A percentile compares a stretch with the other conserved stretches of the same genome.
These are phyloP conservation scores for Termitomyces sp. DNA, from an alignment of 768 basidiomycete genomes.

Conservation along the genomic window DNA sequence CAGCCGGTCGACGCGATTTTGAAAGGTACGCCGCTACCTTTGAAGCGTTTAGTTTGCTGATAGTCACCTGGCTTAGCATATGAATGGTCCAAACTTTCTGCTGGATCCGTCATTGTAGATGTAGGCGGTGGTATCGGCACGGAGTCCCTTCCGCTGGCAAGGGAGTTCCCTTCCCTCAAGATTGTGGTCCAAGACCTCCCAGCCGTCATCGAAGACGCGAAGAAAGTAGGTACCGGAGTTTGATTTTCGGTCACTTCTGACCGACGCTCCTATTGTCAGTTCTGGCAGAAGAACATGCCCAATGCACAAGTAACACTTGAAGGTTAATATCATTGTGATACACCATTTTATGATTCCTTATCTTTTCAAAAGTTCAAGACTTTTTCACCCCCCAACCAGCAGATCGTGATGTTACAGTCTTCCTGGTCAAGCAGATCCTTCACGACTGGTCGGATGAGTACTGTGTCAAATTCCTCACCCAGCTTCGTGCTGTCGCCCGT, in stretches of 20 bases:
- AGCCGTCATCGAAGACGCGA: slow-evolving; percentile 19
- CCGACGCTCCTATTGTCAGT: too few species aligned
- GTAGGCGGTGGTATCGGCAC: slow-evolving; percentile 33
- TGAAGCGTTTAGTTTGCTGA: not conserved
- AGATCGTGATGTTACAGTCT: not conserved
- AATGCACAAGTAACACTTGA: slow-evolving; percentile 2
- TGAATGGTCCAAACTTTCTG: slow-evolving; percentile 2
- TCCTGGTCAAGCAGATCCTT: slow-evolving; percentile 5
- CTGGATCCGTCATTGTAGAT: slow-evolving; percentile 20
- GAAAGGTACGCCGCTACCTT: slow-evolving; percentile 3
- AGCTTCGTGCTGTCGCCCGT: not conserved
- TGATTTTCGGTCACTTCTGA: too few species aligned
- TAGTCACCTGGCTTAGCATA: not conserved
- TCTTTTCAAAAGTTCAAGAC: not conserved
- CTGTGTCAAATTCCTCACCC: slow-evolving; percentile 1
- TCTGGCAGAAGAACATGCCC: not conserved
- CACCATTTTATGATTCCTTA: not conserved
- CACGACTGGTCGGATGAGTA: slow-evolving; percentile 8
- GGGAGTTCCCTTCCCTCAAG: slow-evolving; percentile 25
- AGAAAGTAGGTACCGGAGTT: slow-evolving; percentile 1
- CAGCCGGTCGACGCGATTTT: slow-evolving; percentile 19
- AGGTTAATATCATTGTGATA: not conserved
- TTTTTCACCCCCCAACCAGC: slow-evolving; percentile 1
- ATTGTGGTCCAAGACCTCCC: slow-evolving; percentile 27
- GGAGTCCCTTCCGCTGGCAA: slow-evolving; percentile 22